Base-by-base conservation (phyloP, 306 rosid species). In the Carpinus fangiana region DNA sequence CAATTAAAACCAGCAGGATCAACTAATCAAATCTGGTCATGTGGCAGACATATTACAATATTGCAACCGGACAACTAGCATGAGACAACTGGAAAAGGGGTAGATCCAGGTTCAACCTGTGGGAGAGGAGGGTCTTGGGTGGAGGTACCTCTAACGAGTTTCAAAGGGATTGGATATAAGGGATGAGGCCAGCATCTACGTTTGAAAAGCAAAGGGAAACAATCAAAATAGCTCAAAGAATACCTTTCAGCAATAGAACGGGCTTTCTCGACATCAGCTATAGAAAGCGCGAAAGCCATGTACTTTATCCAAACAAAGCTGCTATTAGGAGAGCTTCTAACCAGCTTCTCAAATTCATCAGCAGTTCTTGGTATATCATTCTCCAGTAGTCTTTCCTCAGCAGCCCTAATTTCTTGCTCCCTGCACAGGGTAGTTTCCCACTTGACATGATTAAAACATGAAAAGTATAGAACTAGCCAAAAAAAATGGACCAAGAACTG, bases 201-300 rank as follows among this genome's bases (percentile, higher is more conserved):
- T 59, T 28, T 4, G 2, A 59, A 59, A 66, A 66, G 16, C 72
- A 41, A 18, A 38, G 2, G 28, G 21, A 5, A 53, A 48, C 61
- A 53, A 17, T 8, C 51, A 41, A 66, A 59, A 41, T 41, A 41
- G 31, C 72, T 38, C 51, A 16, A 21, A 31, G 70, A 56, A 50
- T 86, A 94, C 98, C 98, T 93, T 84, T 91, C 95, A 38, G 96
- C 98, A 79, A 95, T 85, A 61, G 96, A 82, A 54, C 98, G 99
- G 74, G 99, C 99, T 78, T 90, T 93, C 79, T 93, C 99, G 57
- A 87, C 85, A 66, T 93, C 96, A 9, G 96, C 93, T 85, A 89
- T 13, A 46, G 93, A 90, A 65, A 92, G 81, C 83, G 82, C 73
- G 75, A 91, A 93, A 53, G 88, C 97, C 99, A 95, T 93, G 83